phyloP scores from a whole-genome alignment of 2,329 filamentous ascomycete species.

The Paramyrothecium roridum region DNA sequence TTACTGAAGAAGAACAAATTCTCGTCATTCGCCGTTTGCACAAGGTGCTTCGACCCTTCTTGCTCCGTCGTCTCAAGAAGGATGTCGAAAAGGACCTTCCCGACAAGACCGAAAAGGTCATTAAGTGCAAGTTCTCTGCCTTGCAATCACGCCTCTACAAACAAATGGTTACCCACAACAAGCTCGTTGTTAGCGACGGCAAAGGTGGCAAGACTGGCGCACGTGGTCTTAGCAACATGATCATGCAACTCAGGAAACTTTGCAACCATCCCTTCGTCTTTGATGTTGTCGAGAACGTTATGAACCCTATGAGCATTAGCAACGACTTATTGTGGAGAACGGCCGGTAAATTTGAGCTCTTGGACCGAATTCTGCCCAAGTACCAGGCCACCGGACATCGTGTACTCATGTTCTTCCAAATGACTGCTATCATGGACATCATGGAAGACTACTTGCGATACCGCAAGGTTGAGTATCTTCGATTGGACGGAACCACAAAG shows the following conservation, averaged over 20 bases:
- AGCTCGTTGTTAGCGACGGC: slow-evolving; percentile 88
- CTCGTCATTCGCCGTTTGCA: slow-evolving; percentile 97
- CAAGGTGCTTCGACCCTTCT: slow-evolving; percentile 95
- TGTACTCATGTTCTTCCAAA: slow-evolving; percentile 99
- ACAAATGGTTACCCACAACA: slow-evolving; percentile 95
- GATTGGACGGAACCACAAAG: slow-evolving; percentile 94
- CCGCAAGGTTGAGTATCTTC: slow-evolving; percentile 79
- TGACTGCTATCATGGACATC: slow-evolving; percentile 99
- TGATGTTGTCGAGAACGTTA: slow-evolving; percentile 94
- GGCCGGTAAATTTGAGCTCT: slow-evolving; percentile 92
- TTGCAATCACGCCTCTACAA: slow-evolving; percentile 93
- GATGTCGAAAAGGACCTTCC: slow-evolving; percentile 98
- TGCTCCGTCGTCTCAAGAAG: slow-evolving; percentile 97
- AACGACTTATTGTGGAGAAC: slow-evolving; percentile 96
- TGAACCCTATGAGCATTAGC: slow-evolving; percentile 84
- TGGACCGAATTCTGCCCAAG: slow-evolving; percentile 90
- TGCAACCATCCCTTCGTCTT: slow-evolving; percentile 99
- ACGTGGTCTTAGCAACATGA: slow-evolving; percentile 97
- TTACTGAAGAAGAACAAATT: slow-evolving; percentile 99
- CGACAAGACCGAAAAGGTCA: slow-evolving; percentile 98
- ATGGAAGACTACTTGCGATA: slow-evolving; percentile 97
- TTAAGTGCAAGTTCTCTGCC: slow-evolving; percentile 98
- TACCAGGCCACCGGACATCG: slow-evolving; percentile 89
- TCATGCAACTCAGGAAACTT: slow-evolving; percentile 97
- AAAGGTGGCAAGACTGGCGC: slow-evolving; percentile 94